These are phyloP conservation scores for Trypanosoma platydactyli DNA, from an alignment of 208 protist species.

Conservation along the genomic window DNA sequence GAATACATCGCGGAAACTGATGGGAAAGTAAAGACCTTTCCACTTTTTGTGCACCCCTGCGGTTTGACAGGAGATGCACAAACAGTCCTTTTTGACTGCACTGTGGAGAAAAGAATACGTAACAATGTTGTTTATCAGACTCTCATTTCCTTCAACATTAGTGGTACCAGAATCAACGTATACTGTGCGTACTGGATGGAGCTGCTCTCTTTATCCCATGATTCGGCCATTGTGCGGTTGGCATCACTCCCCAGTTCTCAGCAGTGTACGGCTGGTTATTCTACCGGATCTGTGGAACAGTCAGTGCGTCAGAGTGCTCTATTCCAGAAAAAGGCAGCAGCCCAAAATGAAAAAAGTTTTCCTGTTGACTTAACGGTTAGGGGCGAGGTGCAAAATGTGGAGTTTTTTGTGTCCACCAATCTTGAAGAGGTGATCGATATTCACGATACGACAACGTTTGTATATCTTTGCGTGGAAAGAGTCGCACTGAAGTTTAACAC, in stretches of 20 bases:
- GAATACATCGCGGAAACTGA: constrained; percentile 4
- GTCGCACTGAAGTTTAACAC: not conserved
- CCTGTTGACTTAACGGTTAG: not conserved
- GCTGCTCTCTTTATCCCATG: not conserved
- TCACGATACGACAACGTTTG: constrained; percentile 34
- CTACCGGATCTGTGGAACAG: not conserved
- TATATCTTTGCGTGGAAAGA: constrained; percentile 28
- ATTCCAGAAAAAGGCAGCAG: not conserved
- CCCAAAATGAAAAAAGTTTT: not conserved
- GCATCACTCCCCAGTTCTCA: not conserved
- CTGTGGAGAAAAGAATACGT: not conserved
- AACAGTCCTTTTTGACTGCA: constrained; percentile 4
- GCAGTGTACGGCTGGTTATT: not conserved
- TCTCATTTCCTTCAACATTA: not conserved
- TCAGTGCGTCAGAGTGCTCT: not conserved
- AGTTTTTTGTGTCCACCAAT: constrained; percentile 44
- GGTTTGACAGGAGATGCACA: not conserved
- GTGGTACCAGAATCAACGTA: constrained; percentile 4
- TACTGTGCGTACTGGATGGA: constrained; percentile 21
- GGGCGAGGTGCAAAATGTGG: constrained; percentile 28
- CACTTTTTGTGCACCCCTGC: constrained; percentile 7
- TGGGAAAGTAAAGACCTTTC: constrained; percentile 7
- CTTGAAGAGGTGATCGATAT: constrained; percentile 30
- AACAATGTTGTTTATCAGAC: not conserved
- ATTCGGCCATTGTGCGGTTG: not conserved